Base-by-base conservation (phyloP, 2,329 filamentous ascomycete genomes). In the Bipolaris oryzae region DNA sequence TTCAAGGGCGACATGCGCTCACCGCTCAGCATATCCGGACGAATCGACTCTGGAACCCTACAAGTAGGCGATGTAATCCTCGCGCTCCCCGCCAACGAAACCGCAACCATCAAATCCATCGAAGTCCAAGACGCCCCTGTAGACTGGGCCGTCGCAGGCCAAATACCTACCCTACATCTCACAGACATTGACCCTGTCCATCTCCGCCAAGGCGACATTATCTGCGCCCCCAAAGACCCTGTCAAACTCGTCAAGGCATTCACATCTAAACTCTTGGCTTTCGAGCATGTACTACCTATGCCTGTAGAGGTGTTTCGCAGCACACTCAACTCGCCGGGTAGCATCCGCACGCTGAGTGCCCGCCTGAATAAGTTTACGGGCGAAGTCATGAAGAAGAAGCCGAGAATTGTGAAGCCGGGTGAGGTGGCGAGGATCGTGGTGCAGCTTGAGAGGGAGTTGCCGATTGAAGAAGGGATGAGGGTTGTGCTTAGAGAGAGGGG, bases 121-220 rank as follows among this genome's bases (percentile, higher is more conserved):
- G 88, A 95, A 73, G 84, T 92, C 9, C 89, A 94, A 71, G 84
- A 86, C 20, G 85, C 90, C 48, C 78, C 85, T 1, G 85, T 84
- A 11, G 92, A 96, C 57, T 99, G 92, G 92, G 92, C 91, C 0
- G 92, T 97, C 13, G 93, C 94, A 0, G 94, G 94, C 1, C 92
- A 98, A 71, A 96, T 95, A 57, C 86, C 91, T 15, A 89, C 88
- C 0, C 79, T 99, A n/a, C 89, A 96, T 64, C 82, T 99, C 46
- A 83, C 87, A 7, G 89, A 94, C 63, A 92, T 97, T 70, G 94
- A 98, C 67, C 85, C 90, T 0, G 85, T 90, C 15, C 89, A 97
- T 68, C 84, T 99, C 9, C 76, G 76, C 28, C 67, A 90, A 7
- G 95, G 95, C 18, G 93, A 98, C 70, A 89, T 98, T 16, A 78